Evolutionary conservation across 2,329 filamentous ascomycete genomes (phyloP), one percentile per base, ranked within the genome.

Genomic region (Gyromitra esculenta): DNA sequence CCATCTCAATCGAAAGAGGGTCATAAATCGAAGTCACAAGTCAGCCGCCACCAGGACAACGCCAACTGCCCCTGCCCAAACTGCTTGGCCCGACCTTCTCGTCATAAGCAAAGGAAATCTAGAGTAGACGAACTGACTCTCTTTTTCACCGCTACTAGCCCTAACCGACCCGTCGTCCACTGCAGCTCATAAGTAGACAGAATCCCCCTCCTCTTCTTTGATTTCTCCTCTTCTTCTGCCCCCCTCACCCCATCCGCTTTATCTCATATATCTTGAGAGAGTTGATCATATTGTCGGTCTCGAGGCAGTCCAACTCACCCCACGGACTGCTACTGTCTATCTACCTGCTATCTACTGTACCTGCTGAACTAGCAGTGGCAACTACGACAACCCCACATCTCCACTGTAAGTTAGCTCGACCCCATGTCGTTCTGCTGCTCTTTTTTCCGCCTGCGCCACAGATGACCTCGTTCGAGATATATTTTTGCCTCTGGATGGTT

Each of bases 21-120:
- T 57, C 54, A 60, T 52, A 73, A 71, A 74, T 62, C 71, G 63
- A 74, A 74, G 71, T 74, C 71, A 73, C 71, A 73, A 64, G 67
- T 71, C 68, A 71, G 64, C 56, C 64, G 71, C 71, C 63, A 62
- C 64, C 35, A 43, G 62, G 65, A 35, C 56, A 60, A 41, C 68
- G 65, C 18, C 56, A 60, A 41, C 68, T 64, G 50, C n/a, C 48
- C 60, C 21, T 2, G 56, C 11, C 31, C 50, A 31, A 54, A 15
- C 50, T 8, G 18, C 7, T 25, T 45, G 9, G 48, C 48, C 15
- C 15, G 15, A 18, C 18, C 15, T 68, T 62, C 50, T 50, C 13
- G 21, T 25, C 25, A 39, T 60, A 21, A 25, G 25, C 37, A 60
- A 43, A 21, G 11, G n/a, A 41, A 59, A 59, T 37, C 37, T 60